Conservation (phyloP, 257 asterid species). For the Solanum lycopersicoides region DNA sequence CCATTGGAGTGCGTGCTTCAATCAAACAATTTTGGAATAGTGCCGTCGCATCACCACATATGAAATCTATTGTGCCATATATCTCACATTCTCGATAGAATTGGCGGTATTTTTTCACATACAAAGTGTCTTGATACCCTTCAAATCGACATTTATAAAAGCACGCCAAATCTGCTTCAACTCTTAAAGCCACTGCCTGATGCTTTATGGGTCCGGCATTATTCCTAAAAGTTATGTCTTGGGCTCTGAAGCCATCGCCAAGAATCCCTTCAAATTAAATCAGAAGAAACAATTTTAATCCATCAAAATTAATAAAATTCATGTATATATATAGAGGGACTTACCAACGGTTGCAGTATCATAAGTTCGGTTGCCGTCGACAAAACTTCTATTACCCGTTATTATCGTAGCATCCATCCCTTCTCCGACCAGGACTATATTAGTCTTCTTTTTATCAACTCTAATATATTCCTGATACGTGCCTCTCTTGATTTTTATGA, state of each 20-base stretch:
- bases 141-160: conserved; percentile 3
- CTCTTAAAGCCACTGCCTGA: not conserved
- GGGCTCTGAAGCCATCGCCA: not conserved
- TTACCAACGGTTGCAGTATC: not conserved
- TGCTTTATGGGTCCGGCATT: not conserved
- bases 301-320: not conserved
- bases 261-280: not conserved
- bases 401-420: not conserved
- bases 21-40: not conserved
- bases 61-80: not conserved
- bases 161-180: not conserved
- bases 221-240: conserved; percentile 2
- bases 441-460: not conserved
- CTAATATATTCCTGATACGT: not conserved
- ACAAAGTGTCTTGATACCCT: conserved; percentile 8
- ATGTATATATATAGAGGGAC: not conserved
- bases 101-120: not conserved
- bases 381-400: not conserved
- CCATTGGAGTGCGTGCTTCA: not conserved
- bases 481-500: not conserved
- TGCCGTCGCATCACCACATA: not conserved
- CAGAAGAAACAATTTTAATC: not conserved
- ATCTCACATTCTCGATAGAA: conserved; percentile 5
- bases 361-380: not conserved
- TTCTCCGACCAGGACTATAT: not conserved